Base-by-base conservation (phyloP, 2,329 filamentous ascomycete species). In the Fusarium chlamydosporum region DNA sequence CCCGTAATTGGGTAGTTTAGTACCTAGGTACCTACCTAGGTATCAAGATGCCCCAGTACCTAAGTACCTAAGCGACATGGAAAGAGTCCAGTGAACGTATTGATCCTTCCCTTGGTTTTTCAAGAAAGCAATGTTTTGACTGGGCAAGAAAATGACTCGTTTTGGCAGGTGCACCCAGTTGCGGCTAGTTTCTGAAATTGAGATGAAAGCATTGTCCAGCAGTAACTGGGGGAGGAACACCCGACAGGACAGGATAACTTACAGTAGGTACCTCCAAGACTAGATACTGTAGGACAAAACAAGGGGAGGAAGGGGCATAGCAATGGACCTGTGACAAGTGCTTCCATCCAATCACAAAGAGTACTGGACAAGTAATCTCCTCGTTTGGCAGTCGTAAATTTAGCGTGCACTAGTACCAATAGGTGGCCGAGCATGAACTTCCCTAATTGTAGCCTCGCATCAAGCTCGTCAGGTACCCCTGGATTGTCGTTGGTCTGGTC, bases 321-420 rank as follows among this genome's bases (percentile, higher is more conserved):
- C 46, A 55, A 65, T 56, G 60, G 50, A 61, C 20, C 50, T 56
- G 23, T 33, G 47, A 51, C 35, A 23, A 62, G 40, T 38, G 23
- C 42, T 43, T n/a, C 37, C 45, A 65, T 51, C 56, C 31, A 48
- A 48, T 59, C 34, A 56, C 15, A 65, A 47, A 54, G 27, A 29
- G 23, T 27, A 7, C 12, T 27, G 8, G 20, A 13, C 47, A 38
- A 35, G 42, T 70, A 70, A 70, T 70, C 58, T 70, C 67, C 66
- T 56, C 23, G 51, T 57, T 61, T 27, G 48, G 48, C 40, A 41
- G 52, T 37, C 43, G 34, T 46, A 45, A 51, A 41, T 46, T 41
- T 50, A 65, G 59, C 59, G 31, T 27, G 10, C 27, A 41, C 54
- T 40, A 58, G 43, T n/a, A 46, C 50, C 38, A 43, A 58, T 51